Conservation (phyloP, 768 basidiomycete species). For the Pilatotrama ljubarskyi region DNA sequence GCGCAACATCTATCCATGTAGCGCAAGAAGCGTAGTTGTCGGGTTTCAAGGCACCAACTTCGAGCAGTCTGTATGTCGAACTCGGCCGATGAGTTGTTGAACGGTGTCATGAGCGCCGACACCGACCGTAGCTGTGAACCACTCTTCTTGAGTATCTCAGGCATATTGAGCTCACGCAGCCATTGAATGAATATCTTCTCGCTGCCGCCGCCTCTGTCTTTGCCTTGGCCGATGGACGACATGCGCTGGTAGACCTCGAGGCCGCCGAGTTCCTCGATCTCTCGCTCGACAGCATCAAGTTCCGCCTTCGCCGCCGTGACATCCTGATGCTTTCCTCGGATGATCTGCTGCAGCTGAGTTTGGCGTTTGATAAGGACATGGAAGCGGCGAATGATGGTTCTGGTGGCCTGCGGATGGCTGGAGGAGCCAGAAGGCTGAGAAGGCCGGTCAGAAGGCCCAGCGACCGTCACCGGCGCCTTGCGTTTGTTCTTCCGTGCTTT, state of each 20-base stretch:
- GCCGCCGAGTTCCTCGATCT: slow-evolving; percentile 75
- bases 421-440: slow-evolving; percentile 36
- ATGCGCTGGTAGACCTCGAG: slow-evolving; percentile 80
- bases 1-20: slow-evolving; percentile 70
- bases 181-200: slow-evolving; percentile 78
- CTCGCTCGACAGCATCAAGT: slow-evolving; percentile 53
- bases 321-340: neutral
- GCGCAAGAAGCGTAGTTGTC: slow-evolving; percentile 72
- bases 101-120: slow-evolving; percentile 9
- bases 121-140: slow-evolving; percentile 39
- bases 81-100: neutral
- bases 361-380: slow-evolving; percentile 78
- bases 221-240: slow-evolving; percentile 78
- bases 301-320: slow-evolving; percentile 26
- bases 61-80: slow-evolving; percentile 60
- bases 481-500: slow-evolving; percentile 41
- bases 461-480: slow-evolving; percentile 46
- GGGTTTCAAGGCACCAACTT: slow-evolving; percentile 85
- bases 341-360: slow-evolving; percentile 46
- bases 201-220: slow-evolving; percentile 85
- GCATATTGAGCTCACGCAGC: slow-evolving; percentile 56
- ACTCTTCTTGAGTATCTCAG: slow-evolving; percentile 19
- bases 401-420: slow-evolving; percentile 58
- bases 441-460: slow-evolving; percentile 12
- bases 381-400: slow-evolving; percentile 75